Evolutionary conservation across 345 rosid genomes (phyloP).

Genomic region (Lumnitzera littorea): DNA sequence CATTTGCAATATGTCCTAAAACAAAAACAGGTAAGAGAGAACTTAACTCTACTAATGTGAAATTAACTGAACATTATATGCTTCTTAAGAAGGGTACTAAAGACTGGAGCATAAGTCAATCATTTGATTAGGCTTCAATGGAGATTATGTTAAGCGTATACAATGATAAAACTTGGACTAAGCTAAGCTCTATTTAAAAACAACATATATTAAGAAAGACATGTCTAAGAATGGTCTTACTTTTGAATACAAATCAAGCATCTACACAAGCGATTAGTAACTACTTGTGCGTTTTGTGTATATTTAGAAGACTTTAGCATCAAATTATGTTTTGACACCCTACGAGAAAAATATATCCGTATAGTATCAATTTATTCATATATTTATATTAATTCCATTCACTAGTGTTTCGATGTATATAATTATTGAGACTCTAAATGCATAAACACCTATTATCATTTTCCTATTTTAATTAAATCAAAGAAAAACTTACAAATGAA

Average conservation of each 20-base stretch:
- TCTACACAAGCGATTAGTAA: background rate
- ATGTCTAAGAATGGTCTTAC: background rate
- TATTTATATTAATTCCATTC: too few species aligned
- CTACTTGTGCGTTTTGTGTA: too few species aligned
- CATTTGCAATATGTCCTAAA: background rate
- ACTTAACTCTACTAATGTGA: too few species aligned
- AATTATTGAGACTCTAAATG: slow-evolving; percentile 8
- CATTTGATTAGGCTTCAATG: slow-evolving; percentile 16
- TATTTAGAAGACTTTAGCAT: too few species aligned
- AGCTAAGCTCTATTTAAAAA: too few species aligned
- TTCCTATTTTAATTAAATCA: slow-evolving; percentile 15
- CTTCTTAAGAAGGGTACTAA: slow-evolving; percentile 23
- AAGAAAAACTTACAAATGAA: slow-evolving; percentile 34
- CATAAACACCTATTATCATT: background rate
- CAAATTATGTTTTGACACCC: too few species aligned
- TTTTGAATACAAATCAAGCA: slow-evolving; percentile 26
- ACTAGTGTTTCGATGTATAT: too few species aligned
- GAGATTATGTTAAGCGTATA: slow-evolving; percentile 17
- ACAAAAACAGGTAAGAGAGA: background rate
- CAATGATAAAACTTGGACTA: slow-evolving; percentile 8
- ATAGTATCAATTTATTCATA: too few species aligned
- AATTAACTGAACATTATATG: slow-evolving; percentile 10
- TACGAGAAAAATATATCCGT: too few species aligned
- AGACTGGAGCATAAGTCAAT: slow-evolving; percentile 26
- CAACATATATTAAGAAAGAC: too few species aligned